phyloP scores from a whole-genome alignment of 805 yeast genomes.

The Tetrapisispora nanseiensis region DNA sequence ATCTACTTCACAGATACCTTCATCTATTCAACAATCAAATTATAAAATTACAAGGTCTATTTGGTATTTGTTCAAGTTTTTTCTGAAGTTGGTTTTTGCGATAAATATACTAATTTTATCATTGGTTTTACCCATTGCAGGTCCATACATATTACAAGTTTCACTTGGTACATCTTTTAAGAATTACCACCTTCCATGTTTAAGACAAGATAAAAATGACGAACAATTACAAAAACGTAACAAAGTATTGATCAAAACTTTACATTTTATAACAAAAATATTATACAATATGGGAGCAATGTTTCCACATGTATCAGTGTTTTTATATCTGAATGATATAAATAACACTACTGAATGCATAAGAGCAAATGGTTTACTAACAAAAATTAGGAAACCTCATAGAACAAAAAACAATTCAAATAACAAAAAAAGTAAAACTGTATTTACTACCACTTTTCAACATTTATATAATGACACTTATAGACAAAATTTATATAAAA shows the following conservation, averaged over 20 bases:
- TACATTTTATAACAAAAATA: neutral
- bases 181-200: neutral
- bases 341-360: neutral
- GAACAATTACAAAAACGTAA: no score
- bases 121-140: neutral
- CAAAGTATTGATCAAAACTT: no score
- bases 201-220: neutral
- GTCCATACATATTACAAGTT: neutral
- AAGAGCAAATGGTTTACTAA: neutral
- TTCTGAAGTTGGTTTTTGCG: neutral
- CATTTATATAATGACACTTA: conserved; percentile 2
- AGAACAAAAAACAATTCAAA: neutral
- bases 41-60: neutral
- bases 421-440: neutral
- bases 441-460: neutral
- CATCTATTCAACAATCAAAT: no score
- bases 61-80: neutral
- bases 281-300: neutral
- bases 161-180: no score
- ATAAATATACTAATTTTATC: neutral
- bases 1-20: neutral
- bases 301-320: neutral
- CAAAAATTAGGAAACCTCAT: neutral
- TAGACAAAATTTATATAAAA: conserved; percentile 3
- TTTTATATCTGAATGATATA: neutral